Evolutionary conservation across 2,329 filamentous ascomycete species (phyloP), one percentile per base, ranked within the genome.

Genomic region (Ophiocordyceps camponoti-floridani): DNA sequence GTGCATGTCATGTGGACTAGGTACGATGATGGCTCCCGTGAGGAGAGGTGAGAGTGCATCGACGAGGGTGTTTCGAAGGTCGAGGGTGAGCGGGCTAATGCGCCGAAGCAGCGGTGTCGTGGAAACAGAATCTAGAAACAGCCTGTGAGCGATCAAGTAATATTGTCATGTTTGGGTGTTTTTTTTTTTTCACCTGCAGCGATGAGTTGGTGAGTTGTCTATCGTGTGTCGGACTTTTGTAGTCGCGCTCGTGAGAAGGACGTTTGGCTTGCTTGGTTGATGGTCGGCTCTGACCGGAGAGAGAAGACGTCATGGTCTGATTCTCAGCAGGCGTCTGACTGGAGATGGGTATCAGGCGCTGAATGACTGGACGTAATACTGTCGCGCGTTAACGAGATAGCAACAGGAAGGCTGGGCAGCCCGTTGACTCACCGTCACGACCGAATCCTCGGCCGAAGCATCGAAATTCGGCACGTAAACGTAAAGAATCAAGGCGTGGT

Each of bases 401-500:
- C 3, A 10, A 3, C 18, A 10, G n/a, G 5, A 8, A 19, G 11
- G 7, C 6, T 16, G 9, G 4, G 16, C 16, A 16, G 35, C 6
- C 12, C 12, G 12, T 26, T 47, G 7, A 11, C 74, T 60, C 63
- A 85, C 82, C 41, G 84, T 89, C 46, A 91, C 67, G 28, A 88
- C 82, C 2, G 79, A 82, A 53, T 85, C 80, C 23, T 84, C 79
- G 1, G 71, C 72, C 2, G 62, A 59, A 3, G 69, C 70, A 54
- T 80, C 82, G 44, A 79, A 77, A 52, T 79, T 75, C 13, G 80
- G 72, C 30, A 91, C 69, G 53, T 87, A 91, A 3, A 91, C 85
- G 56, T 91, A 91, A 26, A 91, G 65, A 38, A 91, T 85, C 49
- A 93, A 60, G 2, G 84, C 84, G 58, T 87, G 79, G 44, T 84